These are phyloP conservation scores for Hygrocybe punicea DNA, from an alignment of 768 basidiomycete species.

Conservation along the genomic window DNA sequence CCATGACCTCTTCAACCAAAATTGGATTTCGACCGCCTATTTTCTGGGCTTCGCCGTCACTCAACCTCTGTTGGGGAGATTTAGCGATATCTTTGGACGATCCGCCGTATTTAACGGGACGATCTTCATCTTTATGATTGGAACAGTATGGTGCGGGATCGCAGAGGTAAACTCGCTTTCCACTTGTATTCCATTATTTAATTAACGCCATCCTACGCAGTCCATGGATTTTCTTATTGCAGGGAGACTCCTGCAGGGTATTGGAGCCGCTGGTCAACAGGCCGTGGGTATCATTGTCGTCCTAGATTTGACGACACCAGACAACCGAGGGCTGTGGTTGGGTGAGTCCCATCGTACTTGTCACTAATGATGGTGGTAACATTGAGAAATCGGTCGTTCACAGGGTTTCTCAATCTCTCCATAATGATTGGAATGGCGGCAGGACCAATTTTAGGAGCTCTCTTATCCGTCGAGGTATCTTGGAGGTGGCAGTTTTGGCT, in stretches of 20 bases:
- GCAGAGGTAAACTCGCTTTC: not conserved
- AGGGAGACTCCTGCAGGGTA: not conserved
- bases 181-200: not conserved
- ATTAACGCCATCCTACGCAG: not conserved
- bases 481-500: slow-evolving; percentile 1
- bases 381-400: not conserved
- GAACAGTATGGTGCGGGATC: not conserved
- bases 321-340: not conserved
- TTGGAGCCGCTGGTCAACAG: not conserved
- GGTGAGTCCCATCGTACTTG: not conserved
- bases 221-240: not conserved
- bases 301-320: not conserved
- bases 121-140: not conserved
- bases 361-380: not conserved
- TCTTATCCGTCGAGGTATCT: not conserved
- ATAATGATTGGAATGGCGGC: not conserved
- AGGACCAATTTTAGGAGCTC: not conserved
- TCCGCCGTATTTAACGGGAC: not conserved
- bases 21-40: not conserved
- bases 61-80: not conserved
- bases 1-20: not conserved
- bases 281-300: not conserved
- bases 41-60: not conserved
- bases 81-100: not conserved
- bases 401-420: not conserved